Base-by-base conservation (phyloP, 2,329 filamentous ascomycete genomes). In the Colletotrichum sp. region DNA sequence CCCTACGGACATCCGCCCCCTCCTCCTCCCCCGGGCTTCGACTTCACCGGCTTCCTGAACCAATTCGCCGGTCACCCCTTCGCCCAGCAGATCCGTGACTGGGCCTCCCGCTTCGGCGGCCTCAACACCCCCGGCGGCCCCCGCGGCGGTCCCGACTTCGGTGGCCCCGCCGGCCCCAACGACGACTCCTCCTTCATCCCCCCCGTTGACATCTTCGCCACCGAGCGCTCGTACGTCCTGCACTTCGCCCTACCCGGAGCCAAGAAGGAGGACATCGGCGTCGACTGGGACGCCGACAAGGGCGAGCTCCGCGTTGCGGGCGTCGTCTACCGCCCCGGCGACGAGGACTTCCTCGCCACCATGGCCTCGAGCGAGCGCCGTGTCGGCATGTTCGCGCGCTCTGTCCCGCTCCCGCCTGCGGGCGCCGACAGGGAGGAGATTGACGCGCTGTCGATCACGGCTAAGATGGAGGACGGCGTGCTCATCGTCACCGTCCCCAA, bases 181-280 rank as follows among this genome's bases (percentile, higher is more conserved):
- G 75, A 78, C 48, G 81, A 82, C 52, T 84, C 86, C 69, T 82
- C 87, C 74, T 94, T 94, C 83, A 83, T 84, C 7, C 93, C 94
- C 1, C 91, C 93, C n/a, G 87, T 93, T 71, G 95, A 98, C 82
- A 86, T 96, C 78, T 97, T 96, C 87, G 91, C 93, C 82, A 94
- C 93, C 7, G 84, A 91, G 8, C 84, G 86, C 36, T 85, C 91
- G 16, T 96, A 92, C 82, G 86, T 95, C 59, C 85, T 97, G 11
- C 94, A 97, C 83, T 86, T 96, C 80, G 93, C 94, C 2, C 88
- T 98, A 0, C 94, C 95, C 0, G 95, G 95, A 30, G 94, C 93
- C 3, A 93, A 93, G 85, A 96, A 96, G 84, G 90, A 95, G 80
- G 94, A 97, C 80, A 87, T 97, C 8, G 93, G 90, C 73, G 91